Base-by-base conservation (phyloP, 768 basidiomycete species). In the Trichaptum fuscoviolaceum region DNA sequence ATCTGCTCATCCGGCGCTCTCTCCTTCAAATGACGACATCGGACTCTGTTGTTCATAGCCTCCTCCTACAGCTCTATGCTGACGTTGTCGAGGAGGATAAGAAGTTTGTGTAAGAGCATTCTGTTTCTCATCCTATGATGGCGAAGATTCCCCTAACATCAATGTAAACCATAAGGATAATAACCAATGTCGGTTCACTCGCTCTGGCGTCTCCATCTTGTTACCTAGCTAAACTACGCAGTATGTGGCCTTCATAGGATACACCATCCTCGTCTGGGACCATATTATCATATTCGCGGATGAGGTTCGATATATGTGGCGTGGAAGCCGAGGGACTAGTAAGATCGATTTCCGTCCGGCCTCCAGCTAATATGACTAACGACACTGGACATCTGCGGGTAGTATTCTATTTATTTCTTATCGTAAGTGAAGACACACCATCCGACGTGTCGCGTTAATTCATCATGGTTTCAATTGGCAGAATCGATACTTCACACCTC, bases 401-500 rank as follows among this genome's bases (percentile, higher is more conserved):
- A 52, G 42, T 52, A 52, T 52, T 52, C 42, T 52, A 52, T 52
- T 20, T 52, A 52, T 52, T 52, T 52, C 42, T 52, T 5, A 52
- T 52, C 20, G 42, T 52, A 52, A 52, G 42, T 52, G 20, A 20
- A 30, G n/a, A 30, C 30, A 8, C 8, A 30, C 30, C 30, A 3
- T 30, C 8, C 2, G 2, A 30, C 8, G 8, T 30, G 30, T 3
- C 4, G 2, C 8, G 30, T 30, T 30, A 2, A 30, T 30, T 30
- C 8, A 30, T 30, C 8, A 30, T 3, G 8, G 8, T 30, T 30
- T 30, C n/a, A n/a, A n/a, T n/a, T 30, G 30, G 30, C 30, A 89
- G 87, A 89, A 88, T 70, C 83, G 87, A 26, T 89, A 89, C 69
- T 74, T 88, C 24, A 87, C 84, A 0, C 88, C 88, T 0, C 74